Conservation (phyloP, 768 basidiomycete genomes). For the Austroboletus eburneus region DNA sequence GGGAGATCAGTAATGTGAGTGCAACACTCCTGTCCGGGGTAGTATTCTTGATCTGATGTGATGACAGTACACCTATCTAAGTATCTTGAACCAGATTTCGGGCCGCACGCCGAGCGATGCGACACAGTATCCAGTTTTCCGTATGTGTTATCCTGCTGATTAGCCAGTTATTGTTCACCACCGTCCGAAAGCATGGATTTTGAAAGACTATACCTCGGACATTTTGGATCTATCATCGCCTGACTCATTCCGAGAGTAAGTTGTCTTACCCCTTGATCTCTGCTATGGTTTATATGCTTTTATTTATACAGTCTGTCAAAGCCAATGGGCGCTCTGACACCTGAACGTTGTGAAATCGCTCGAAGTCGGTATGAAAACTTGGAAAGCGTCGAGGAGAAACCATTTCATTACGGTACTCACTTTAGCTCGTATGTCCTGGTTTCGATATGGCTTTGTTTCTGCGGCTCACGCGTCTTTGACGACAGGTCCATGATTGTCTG, state of each 20-base stretch:
- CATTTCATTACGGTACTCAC: constrained; percentile 93
- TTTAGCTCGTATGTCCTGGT: constrained; percentile 59
- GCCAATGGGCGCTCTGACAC: constrained; percentile 89
- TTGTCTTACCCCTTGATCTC: neutral
- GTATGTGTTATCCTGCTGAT: constrained; percentile 38
- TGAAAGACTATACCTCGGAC: constrained; percentile 78
- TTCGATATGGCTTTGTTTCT: neutral
- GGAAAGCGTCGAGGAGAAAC: constrained; percentile 75
- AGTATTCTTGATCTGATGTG: neutral
- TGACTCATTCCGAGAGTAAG: constrained; percentile 70
- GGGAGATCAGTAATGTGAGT: constrained; percentile 88
- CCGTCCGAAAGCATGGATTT: constrained; percentile 70
- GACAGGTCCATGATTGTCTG: constrained; percentile 86
- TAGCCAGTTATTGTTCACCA: neutral
- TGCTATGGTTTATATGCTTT: neutral
- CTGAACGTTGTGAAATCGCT: constrained; percentile 71
- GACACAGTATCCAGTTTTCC: constrained; percentile 91
- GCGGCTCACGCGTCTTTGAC: constrained; percentile 1
- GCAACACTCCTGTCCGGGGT: neutral
- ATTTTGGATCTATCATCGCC: constrained; percentile 60
- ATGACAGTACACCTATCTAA: constrained; percentile 78
- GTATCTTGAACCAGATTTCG: constrained; percentile 86
- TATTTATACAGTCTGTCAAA: constrained; percentile 56
- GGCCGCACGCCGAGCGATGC: constrained; percentile 93
- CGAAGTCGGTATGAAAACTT: constrained; percentile 69